Evolutionary conservation across 2,329 filamentous ascomycete species (phyloP), one percentile per base, ranked within the genome.

Genomic region (Bipolaris victoriae): DNA sequence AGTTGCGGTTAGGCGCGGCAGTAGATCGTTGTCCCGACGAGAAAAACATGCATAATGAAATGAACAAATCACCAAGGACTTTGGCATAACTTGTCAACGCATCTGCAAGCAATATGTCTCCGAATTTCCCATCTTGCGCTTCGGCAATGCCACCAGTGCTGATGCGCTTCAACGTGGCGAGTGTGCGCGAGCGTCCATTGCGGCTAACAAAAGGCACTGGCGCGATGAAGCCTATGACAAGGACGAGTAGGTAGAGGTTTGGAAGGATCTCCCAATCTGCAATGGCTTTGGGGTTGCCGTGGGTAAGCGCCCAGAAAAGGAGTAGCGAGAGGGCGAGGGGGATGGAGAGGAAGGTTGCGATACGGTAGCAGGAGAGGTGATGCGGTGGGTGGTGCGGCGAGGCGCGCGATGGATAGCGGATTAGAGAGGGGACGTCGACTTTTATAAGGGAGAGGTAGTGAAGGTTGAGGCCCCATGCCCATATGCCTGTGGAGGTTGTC

Each of bases 21-120:
- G 92, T 97, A 24, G 91, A 91, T 49, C 89, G 90, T 40, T 87
- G 85, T 3, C 84, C 84, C 3, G 83, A 78, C 1, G 85, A 85
- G 71, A 96, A 86, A 76, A 96, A 93, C 94, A 97, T 97, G 85
- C 92, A 98, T 26, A 92, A 78, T 46, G 88, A 88, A 53, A 98
- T 90, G 74, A 92, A 97, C 11, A 97, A 79, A 76, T 99, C 95
- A 22, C 89, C 94, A 26, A 96, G 82, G 29, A 97, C 90, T 76
- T 96, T 97, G 60, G 94, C 89, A 76, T 98, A 99, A 70, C 91
- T 96, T 40, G 95, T 99, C 67, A 98, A 79, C 53, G 92, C 94
- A 83, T 99, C 95, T 33, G 95, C 93, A 16, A 99, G 86, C 57
- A 99, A 80, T 50, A 98, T 90, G 73, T 99, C 95, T 54, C 92